phyloP scores from a whole-genome alignment of 2,329 filamentous ascomycete species.

The Furcasterigmium sp. region DNA sequence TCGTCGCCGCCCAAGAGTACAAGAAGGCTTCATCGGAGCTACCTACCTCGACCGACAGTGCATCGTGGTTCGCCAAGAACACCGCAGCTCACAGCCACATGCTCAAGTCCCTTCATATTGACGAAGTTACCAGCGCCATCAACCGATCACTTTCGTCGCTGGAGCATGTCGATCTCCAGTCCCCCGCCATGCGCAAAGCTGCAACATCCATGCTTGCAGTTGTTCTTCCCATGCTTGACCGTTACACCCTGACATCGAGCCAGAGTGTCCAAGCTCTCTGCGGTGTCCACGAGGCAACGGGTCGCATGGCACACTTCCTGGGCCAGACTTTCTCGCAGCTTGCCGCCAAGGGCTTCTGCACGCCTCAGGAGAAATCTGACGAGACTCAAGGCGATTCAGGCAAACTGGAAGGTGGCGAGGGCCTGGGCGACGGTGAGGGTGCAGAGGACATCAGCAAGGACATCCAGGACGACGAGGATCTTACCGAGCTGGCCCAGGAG shows the following conservation, averaged over 20 bases:
- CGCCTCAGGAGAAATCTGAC: conserved; percentile 74
- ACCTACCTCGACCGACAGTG: conserved; percentile 55
- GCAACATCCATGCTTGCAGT: conserved; percentile 54
- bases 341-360: conserved; percentile 83
- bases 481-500: conserved; percentile 86
- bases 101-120: conserved; percentile 8
- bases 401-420: conserved; percentile 85
- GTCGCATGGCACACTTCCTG: conserved; percentile 70
- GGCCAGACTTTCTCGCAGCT: conserved; percentile 74
- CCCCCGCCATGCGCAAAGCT: conserved; percentile 33
- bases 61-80: conserved; percentile 42
- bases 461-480: conserved; percentile 85
- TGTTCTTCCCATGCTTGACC: conserved; percentile 65
- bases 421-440: conserved; percentile 90
- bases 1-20: conserved; percentile 74
- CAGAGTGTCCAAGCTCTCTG: conserved; percentile 54
- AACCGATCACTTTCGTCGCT: conserved; percentile 14
- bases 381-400: conserved; percentile 65
- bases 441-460: conserved; percentile 98
- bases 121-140: conserved; percentile 7
- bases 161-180: conserved; percentile 31
- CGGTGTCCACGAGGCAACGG: conserved; percentile 63
- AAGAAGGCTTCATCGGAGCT: conserved; percentile 49
- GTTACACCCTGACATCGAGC: conserved; percentile 62
- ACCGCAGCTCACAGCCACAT: conserved; percentile 6